Evolutionary conservation across 2,329 filamentous ascomycete species (phyloP), one percentile per base, ranked within the genome.

Genomic region (Cladosporium colombiae): DNA sequence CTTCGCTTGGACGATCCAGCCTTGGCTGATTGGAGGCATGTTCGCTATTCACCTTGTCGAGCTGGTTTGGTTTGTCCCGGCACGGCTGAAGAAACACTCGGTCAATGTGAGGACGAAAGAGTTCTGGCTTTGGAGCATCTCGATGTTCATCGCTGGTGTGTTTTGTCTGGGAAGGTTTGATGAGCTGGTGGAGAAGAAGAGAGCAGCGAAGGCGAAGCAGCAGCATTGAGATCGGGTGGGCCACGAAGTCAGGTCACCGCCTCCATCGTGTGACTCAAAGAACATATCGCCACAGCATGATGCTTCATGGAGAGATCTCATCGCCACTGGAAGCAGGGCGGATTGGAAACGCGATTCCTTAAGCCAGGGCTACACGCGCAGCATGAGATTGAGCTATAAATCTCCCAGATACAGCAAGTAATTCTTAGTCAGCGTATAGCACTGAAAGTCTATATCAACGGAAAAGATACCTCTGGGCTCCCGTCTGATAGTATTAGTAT

Each of bases 1-100:
- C 2, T 84, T 85, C 65, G 89, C 87, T 71, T 81, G 83, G 68
- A 84, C 81, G 75, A 77, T 91, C 1, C 87, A 89, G 68, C 84
- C 84, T 58, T 74, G 79, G 16, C 79, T 94, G 50, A 80, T 90
- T 63, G 71, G 80, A 23, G 81, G 85, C 0, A 85, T 93, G 65
- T 3, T 92, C 1, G 81, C 73, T 0, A 84, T 92, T 14, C 94
- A 97, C 77, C 25, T 82, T 0, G 66, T 77, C 3, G 94, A 97
- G 81, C 78, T 83, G n/a, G 78, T 78, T 53, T 65, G 78, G 27
- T 80, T 88, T 76, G 78, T 78, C 7, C 68, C 75, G 14, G 77
- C 72, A 62, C 81, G 81, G 68, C 73, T 88, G 74, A 75, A 74
- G 64, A 83, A 76, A 67, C 81, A 88, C 76, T 81, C 81, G n/a